Percentiles rank a stretch among this genome's conserved stretches.
Conservation (phyloP, 306 rosid species). For the Delonix regia region DNA sequence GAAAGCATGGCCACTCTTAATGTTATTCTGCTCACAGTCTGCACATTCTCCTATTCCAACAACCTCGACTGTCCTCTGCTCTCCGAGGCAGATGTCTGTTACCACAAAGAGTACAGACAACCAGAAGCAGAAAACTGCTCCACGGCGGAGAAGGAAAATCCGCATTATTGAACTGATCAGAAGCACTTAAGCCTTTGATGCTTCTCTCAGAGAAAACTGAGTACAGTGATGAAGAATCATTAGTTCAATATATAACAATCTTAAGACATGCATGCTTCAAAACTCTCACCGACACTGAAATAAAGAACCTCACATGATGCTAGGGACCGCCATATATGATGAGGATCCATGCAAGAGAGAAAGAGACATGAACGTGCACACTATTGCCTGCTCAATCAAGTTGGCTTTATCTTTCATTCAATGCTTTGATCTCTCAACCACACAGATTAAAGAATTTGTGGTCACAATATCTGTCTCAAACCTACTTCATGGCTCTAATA, state of each 20-base stretch:
- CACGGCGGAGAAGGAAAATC: conserved; percentile 36
- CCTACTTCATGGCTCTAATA: conserved; percentile 57
- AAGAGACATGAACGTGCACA: conserved; percentile 53
- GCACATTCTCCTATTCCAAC: conserved; percentile 85
- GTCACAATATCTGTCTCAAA: conserved; percentile 46
- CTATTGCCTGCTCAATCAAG: not conserved
- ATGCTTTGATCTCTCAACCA: conserved; percentile 56
- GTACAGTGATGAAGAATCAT: not conserved
- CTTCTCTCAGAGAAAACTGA: not conserved
- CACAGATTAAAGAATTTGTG: conserved; percentile 33
- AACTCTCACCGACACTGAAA: conserved; percentile 53
- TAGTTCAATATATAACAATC: conserved; percentile 51
- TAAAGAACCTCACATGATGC: conserved; percentile 70
- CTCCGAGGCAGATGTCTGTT: conserved; percentile 55
- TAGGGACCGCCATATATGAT: conserved; percentile 40
- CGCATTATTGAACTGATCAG: conserved; percentile 20
- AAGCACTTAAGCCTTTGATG: conserved; percentile 41
- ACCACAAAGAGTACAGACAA: conserved; percentile 46
- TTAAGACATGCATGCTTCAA: not conserved
- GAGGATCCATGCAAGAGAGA: conserved; percentile 24
- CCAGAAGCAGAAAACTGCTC: conserved; percentile 66
- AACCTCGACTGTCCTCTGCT: conserved; percentile 63
- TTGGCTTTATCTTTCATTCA: conserved; percentile 49
- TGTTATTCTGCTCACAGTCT: conserved; percentile 63
- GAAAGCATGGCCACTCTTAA: conserved; percentile 66